Conservation (phyloP, 2,329 filamentous ascomycete genomes). For the Pseudogymnoascus sp. region DNA sequence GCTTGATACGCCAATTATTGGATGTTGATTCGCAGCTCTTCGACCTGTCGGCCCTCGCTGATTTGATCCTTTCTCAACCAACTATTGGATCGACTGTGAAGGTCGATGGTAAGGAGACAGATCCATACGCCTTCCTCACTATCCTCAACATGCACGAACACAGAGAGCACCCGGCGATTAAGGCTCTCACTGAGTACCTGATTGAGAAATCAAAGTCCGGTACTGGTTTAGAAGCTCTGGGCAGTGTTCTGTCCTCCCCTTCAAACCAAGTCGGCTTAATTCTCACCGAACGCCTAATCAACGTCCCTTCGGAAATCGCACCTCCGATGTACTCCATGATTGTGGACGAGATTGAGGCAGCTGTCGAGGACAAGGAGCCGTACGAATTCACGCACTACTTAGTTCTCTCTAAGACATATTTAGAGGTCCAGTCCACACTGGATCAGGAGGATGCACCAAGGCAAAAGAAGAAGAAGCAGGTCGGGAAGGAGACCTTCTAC, state of each 20-base stretch:
- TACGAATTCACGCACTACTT: conserved; percentile 92
- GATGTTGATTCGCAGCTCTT: conserved; percentile 80
- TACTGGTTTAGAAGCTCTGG: conserved; percentile 46
- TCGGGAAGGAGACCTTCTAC: conserved; percentile 61
- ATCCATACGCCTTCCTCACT: conserved; percentile 87
- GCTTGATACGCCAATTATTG: conserved; percentile 80
- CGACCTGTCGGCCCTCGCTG: conserved; percentile 76
- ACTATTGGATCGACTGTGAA: conserved; percentile 91
- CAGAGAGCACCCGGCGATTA: conserved; percentile 63
- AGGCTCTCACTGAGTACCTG: conserved; percentile 65
- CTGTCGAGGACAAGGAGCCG: conserved; percentile 81
- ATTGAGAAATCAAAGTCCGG: conserved; percentile 41
- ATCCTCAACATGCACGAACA: conserved; percentile 77
- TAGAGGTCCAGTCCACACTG: conserved; percentile 73
- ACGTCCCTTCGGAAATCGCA: conserved; percentile 87
- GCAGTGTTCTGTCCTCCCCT: conserved; percentile 46
- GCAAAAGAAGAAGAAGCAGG: conserved; percentile 58
- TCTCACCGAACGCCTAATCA: conserved; percentile 88
- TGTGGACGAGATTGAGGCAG: conserved; percentile 79
- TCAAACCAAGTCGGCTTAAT: conserved; percentile 67
- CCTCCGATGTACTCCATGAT: conserved; percentile 95
- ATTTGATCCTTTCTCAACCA: conserved; percentile 79
- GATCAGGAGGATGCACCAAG: conserved; percentile 55
- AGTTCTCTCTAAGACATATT: conserved; percentile 84
- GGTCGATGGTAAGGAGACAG: conserved; percentile 86